Conservation (phyloP, 1,284 basidiomycete species). For the Microbotryomycetes sp. region DNA sequence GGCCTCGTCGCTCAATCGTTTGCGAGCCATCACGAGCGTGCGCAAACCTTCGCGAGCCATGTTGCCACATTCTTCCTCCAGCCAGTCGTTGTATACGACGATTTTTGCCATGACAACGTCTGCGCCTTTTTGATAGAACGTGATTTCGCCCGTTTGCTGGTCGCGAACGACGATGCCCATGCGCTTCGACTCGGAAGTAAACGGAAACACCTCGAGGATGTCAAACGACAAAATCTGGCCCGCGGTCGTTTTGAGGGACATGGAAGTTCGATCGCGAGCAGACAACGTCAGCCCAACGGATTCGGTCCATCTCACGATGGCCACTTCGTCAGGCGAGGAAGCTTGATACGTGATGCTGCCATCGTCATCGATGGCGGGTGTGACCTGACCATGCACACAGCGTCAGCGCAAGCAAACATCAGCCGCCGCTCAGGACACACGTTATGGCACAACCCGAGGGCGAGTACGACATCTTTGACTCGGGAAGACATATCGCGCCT, state of each 20-base stretch:
- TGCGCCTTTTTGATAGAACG: conserved; percentile 93
- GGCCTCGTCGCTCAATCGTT: conserved; percentile 59
- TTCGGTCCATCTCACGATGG: conserved; percentile 97
- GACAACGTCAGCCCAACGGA: conserved; percentile 84
- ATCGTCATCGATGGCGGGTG: conserved; percentile 79
- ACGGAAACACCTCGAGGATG: conserved; percentile 87
- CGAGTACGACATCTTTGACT: conserved; percentile 88
- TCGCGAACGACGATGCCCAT: conserved; percentile 97
- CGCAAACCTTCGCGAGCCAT: conserved; percentile 96
- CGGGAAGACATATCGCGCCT: conserved; percentile 90
- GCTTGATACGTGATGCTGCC: conserved; percentile 94
- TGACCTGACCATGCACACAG: conserved; percentile 58
- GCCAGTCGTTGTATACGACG: conserved; percentile 95
- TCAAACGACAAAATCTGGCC: conserved; percentile 64
- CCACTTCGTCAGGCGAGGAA: conserved; percentile 96
- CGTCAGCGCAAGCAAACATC: not conserved
- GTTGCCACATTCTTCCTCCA: conserved; percentile 96
- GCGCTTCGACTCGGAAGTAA: conserved; percentile 96
- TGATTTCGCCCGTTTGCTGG: conserved; percentile 61
- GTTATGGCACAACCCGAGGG: conserved; percentile 93
- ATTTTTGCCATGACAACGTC: conserved; percentile 95
- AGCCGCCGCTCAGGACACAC: conserved; percentile 48
- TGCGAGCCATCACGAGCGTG: conserved; percentile 85
- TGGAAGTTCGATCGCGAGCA: conserved; percentile 77
- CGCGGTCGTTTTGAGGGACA: conserved; percentile 65